phyloP scores from a whole-genome alignment of 2,329 filamentous ascomycete genomes.

The Diaporthe longicolla region DNA sequence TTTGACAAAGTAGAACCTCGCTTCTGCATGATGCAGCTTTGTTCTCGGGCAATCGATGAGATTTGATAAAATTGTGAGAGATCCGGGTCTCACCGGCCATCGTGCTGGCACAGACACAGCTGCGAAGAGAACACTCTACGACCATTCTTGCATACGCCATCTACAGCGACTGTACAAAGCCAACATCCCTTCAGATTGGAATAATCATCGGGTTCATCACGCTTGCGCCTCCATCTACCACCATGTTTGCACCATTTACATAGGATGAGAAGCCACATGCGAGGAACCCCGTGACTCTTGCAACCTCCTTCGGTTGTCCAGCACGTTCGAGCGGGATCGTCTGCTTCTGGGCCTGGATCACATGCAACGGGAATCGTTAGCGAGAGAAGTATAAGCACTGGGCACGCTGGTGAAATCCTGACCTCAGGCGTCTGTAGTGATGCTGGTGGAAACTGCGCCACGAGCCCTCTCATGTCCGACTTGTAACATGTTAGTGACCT shows the following conservation, averaged over 20 bases:
- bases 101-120: too few relatives aligned
- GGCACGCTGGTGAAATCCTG: conserved; percentile 20
- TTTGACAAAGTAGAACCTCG: too few relatives aligned
- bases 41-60: background rate
- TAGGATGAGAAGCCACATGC: conserved; percentile 75
- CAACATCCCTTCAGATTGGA: conserved; percentile 20
- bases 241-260: conserved; percentile 72
- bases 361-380: background rate
- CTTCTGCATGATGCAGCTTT: too few relatives aligned
- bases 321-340: conserved; percentile 71
- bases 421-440: conserved; percentile 65
- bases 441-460: conserved; percentile 68
- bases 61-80: background rate
- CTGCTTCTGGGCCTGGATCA: conserved; percentile 57
- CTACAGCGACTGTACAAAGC: background rate
- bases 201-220: conserved; percentile 42
- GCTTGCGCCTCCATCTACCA: conserved; percentile 71
- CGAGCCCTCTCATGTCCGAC: conserved; percentile 65
- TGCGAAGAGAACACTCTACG: background rate
- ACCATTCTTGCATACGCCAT: background rate
- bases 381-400: background rate
- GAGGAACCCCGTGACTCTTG: conserved; percentile 72
- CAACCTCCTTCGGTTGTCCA: conserved; percentile 71
- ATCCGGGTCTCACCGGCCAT: background rate
- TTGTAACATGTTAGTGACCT: conserved; percentile 40